Conservation (phyloP, 2,329 filamentous ascomycete genomes). For the Phoma herbarum region DNA sequence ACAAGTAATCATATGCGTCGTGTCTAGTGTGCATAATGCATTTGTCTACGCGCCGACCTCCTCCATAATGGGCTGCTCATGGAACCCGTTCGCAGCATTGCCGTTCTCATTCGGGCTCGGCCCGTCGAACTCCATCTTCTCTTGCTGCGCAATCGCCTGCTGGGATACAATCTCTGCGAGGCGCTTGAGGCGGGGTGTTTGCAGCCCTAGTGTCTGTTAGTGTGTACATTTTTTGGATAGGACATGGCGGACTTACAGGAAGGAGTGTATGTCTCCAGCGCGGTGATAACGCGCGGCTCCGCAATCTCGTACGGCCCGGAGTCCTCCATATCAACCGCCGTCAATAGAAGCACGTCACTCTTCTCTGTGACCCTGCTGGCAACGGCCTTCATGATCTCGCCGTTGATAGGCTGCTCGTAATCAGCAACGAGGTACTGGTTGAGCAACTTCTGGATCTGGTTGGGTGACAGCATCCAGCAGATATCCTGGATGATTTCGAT, state of each 20-base stretch:
- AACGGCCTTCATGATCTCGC: conserved; percentile 99
- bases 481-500: conserved; percentile 99
- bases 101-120: conserved; percentile 36
- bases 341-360: conserved; percentile 91
- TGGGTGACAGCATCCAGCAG: conserved; percentile 99
- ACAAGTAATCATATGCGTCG: conserved; percentile 18
- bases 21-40: neutral
- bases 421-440: conserved; percentile 99
- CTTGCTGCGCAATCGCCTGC: conserved; percentile 94
- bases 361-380: conserved; percentile 97
- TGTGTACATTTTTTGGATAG: too few species aligned
- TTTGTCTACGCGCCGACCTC: conserved; percentile 24
- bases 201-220: conserved; percentile 73
- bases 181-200: conserved; percentile 93
- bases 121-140: conserved; percentile 72
- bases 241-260: conserved; percentile 73
- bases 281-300: conserved; percentile 93
- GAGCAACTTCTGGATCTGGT: conserved; percentile 97
- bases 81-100: conserved; percentile 33
- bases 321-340: conserved; percentile 98
- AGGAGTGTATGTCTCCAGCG: conserved; percentile 96
- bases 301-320: conserved; percentile 98
- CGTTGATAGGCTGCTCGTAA: conserved; percentile 99
- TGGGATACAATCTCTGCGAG: conserved; percentile 98
- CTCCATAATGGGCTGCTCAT: conserved; percentile 35